Conservation (phyloP, 2,329 filamentous ascomycete genomes). For the Arthrobotrys entomopaga region DNA sequence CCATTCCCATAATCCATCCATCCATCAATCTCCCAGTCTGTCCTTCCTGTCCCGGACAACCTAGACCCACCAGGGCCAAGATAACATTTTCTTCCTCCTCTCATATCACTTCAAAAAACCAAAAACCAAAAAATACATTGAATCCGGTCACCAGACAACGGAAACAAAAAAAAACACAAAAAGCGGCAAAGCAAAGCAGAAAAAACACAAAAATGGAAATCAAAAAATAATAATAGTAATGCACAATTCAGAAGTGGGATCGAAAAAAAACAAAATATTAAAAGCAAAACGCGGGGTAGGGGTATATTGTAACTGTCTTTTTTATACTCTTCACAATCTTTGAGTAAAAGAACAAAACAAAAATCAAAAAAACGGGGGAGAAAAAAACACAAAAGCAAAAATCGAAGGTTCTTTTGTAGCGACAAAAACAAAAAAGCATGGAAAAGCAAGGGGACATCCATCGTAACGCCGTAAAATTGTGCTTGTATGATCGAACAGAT, state of each 20-base stretch:
- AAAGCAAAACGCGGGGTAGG: constrained; percentile 39
- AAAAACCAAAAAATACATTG: constrained; percentile 6
- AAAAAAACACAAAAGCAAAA: no score
- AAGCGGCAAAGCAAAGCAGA: constrained; percentile 5
- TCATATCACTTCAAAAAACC: no score
- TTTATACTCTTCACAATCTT: constrained; percentile 47
- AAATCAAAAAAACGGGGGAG: constrained; percentile 6
- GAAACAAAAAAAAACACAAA: constrained; percentile 20
- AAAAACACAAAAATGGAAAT: constrained; percentile 6
- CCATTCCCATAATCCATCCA: neutral
- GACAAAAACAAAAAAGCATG: constrained; percentile 21
- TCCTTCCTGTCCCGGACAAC: constrained; percentile 3
- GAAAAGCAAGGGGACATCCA: constrained; percentile 23
- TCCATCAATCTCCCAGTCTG: neutral
- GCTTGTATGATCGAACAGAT: neutral
- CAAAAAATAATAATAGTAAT: constrained; percentile 40
- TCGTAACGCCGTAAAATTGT: constrained; percentile 49
- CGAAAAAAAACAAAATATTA: constrained; percentile 5
- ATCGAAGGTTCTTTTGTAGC: constrained; percentile 32
- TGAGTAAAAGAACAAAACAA: neutral
- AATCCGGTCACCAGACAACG: constrained; percentile 51
- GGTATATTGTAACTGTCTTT: constrained; percentile 38
- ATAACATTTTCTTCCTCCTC: neutral
- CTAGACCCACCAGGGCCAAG: constrained; percentile 26
- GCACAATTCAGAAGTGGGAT: constrained; percentile 26